These are phyloP conservation scores for Lathyrus oleraceus DNA, from an alignment of 306 rosid species.

Conservation along the genomic window DNA sequence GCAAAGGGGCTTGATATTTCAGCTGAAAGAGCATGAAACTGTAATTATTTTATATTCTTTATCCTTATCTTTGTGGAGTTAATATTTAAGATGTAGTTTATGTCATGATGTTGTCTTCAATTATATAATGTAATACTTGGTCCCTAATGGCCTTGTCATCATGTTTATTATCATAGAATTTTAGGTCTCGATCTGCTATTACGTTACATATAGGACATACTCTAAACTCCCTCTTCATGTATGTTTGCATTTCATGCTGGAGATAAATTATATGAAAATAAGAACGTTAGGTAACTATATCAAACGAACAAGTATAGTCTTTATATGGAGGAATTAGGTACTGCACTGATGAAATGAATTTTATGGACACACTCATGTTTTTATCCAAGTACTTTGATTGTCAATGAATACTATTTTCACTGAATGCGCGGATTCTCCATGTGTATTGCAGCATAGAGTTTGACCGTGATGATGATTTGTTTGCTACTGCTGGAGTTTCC, in stretches of 20 bases:
- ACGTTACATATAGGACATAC: not conserved
- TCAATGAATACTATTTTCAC: slow-evolving; percentile 12
- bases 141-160: too few species aligned
- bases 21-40: too few species aligned
- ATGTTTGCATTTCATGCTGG: slow-evolving; percentile 3
- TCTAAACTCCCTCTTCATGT: slow-evolving; percentile 3
- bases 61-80: too few species aligned
- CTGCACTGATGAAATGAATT: slow-evolving; percentile 21
- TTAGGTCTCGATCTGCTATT: slow-evolving; percentile 5
- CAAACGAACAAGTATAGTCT: not conserved
- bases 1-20: too few species aligned
- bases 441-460: slow-evolving; percentile 88
- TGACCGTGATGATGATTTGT: slow-evolving; percentile 86
- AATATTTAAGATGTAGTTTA: not conserved
- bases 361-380: not conserved
- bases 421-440: slow-evolving; percentile 36
- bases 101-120: too few species aligned
- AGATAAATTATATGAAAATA: slow-evolving; percentile 19
- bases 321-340: slow-evolving; percentile 23
- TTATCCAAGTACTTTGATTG: slow-evolving; percentile 1
- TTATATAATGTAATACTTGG: too few species aligned
- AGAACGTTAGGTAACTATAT: slow-evolving; percentile 22
- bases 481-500: slow-evolving; percentile 98
- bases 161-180: not conserved
- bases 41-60: too few species aligned